phyloP scores from a whole-genome alignment of 225 moss, liverwort and hornwort genomes.

The Neckera pumila region DNA sequence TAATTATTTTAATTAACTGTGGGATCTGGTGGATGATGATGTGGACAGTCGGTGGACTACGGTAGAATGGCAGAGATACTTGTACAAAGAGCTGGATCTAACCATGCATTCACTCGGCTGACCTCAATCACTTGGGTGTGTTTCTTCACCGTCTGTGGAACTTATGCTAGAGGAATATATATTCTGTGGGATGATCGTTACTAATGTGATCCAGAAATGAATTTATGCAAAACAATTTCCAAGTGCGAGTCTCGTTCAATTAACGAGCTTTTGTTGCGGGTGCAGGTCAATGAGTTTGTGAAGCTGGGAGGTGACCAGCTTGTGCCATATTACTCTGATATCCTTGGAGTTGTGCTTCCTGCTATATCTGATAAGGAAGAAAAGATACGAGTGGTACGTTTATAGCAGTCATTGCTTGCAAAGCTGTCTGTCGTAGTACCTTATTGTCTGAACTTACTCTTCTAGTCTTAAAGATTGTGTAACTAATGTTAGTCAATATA shows the following conservation, averaged over 20 bases:
- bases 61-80: slow-evolving; percentile 97
- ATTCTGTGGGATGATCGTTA: background rate
- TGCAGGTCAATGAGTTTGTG: slow-evolving; percentile 89
- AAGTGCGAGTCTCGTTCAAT: background rate
- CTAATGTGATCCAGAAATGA: background rate
- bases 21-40: background rate
- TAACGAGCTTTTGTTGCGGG: background rate
- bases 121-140: slow-evolving; percentile 89
- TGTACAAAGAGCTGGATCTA: slow-evolving; percentile 81
- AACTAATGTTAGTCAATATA: background rate
- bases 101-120: slow-evolving; percentile 86
- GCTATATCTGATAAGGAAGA: slow-evolving; percentile 94
- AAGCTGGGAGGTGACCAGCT: slow-evolving; percentile 93
- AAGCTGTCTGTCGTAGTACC: background rate
- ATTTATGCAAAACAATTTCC: background rate
- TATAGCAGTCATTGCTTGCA: background rate
- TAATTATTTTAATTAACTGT: background rate
- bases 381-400: slow-evolving; percentile 76
- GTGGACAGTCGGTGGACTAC: slow-evolving; percentile 88
- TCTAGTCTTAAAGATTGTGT: background rate
- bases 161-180: background rate
- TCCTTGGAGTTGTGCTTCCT: slow-evolving; percentile 87
- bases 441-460: background rate
- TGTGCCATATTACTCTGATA: slow-evolving; percentile 84
- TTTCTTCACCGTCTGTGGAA: background rate